Conservation (phyloP, 139 green algal species). For the Chlamydomonas sphaeroides region DNA sequence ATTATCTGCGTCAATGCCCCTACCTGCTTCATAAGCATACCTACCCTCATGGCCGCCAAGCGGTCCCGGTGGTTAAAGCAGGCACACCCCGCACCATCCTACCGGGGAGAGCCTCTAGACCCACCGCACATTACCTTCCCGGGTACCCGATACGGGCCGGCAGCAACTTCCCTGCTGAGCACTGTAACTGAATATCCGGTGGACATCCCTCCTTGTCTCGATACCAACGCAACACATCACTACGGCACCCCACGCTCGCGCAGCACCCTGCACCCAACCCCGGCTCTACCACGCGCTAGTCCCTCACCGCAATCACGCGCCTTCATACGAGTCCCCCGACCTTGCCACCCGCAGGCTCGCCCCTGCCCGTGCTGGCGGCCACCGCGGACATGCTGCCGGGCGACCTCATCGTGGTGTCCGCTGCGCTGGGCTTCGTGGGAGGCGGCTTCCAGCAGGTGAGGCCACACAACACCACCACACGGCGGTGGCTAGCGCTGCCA, state of each 20-base stretch:
- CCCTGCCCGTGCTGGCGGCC: slow-evolving; percentile 1
- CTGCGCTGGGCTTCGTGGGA: slow-evolving; percentile 39
- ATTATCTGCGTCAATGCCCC: too few relatives aligned
- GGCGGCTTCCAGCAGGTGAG: slow-evolving; percentile 36
- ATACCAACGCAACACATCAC: too few relatives aligned
- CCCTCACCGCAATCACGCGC: too few relatives aligned
- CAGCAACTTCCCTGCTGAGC: background rate
- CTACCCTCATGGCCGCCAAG: too few relatives aligned
- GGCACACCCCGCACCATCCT: background rate
- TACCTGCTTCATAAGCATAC: background rate
- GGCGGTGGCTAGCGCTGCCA: too few relatives aligned
- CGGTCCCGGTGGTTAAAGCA: slow-evolving; percentile 33
- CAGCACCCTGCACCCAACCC: too few relatives aligned
- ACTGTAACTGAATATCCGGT: slow-evolving; percentile 14
- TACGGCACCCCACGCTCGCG: too few relatives aligned
- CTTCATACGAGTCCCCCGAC: too few relatives aligned
- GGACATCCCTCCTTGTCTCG: too few relatives aligned
- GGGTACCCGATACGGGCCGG: slow-evolving; percentile 27
- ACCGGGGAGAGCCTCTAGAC: slow-evolving; percentile 25
- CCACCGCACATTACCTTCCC: slow-evolving; percentile 10
- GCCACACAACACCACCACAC: too few relatives aligned
- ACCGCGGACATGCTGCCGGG: background rate
- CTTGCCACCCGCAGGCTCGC: background rate
- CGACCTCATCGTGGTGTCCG: slow-evolving; percentile 36
- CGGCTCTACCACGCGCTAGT: too few relatives aligned